Percentiles rank a stretch among this genome's conserved stretches.
These are phyloP conservation scores for Pseudocercospora fuligena DNA, from an alignment of 2,329 filamentous ascomycete species.

Conservation along the genomic window DNA sequence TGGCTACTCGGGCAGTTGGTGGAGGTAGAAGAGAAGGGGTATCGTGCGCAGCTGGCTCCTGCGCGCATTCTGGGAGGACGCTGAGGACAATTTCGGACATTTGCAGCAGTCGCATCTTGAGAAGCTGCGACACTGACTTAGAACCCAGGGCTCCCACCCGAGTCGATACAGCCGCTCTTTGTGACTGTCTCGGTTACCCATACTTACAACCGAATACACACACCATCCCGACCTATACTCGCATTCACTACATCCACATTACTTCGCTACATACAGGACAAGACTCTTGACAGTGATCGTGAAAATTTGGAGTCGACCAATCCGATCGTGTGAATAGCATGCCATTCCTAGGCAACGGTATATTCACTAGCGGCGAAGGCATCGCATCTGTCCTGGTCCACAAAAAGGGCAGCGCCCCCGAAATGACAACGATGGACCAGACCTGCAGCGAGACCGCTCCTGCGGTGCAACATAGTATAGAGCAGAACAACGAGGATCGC, in stretches of 20 bases:
- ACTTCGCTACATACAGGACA: neutral
- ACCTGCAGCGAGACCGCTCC: neutral
- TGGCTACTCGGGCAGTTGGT: neutral
- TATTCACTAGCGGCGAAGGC: conserved; percentile 5
- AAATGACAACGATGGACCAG: neutral
- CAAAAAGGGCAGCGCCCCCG: neutral
- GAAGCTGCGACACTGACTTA: conserved; percentile 9
- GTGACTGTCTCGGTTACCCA: conserved; percentile 1
- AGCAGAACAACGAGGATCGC: neutral
- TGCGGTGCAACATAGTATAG: neutral
- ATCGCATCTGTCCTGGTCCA: neutral
- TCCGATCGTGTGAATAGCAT: neutral
- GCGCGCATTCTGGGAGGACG: neutral
- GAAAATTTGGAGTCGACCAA: neutral
- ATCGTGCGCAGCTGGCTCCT: neutral
- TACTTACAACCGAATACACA: neutral
- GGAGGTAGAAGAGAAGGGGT: neutral
- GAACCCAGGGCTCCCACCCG: neutral
- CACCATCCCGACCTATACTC: neutral
- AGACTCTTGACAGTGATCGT: no score
- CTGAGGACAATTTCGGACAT: neutral
- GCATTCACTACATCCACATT: neutral
- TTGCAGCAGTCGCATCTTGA: neutral
- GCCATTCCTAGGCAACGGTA: neutral
- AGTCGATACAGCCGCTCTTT: neutral